phyloP scores from a whole-genome alignment of 371 early-diverging fungal species.

The Zychaea mexicana region DNA sequence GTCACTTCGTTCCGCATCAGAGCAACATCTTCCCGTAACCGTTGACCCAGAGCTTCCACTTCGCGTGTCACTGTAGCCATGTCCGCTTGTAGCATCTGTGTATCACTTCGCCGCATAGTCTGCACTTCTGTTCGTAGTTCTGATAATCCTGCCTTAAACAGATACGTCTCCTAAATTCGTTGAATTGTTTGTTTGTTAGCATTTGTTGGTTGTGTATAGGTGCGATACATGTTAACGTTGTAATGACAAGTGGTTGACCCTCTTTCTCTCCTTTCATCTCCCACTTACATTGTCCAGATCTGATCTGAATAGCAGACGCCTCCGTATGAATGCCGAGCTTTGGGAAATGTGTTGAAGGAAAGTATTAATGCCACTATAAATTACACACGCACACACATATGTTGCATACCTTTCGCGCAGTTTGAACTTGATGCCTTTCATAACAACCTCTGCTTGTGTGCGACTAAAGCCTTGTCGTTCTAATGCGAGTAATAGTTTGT shows the following conservation, averaged over 20 bases:
- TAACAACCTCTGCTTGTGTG: constrained; percentile 72
- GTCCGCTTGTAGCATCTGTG: constrained; percentile 75
- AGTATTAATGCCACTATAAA: not conserved
- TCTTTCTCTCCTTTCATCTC: not conserved
- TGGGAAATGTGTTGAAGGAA: not conserved
- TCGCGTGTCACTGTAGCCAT: constrained; percentile 76
- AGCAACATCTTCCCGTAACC: constrained; percentile 74
- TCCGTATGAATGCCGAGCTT: constrained; percentile 24
- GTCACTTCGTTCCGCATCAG: constrained; percentile 83
- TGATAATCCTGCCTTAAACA: constrained; percentile 77
- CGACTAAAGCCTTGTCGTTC: constrained; percentile 67
- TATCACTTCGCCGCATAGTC: constrained; percentile 85
- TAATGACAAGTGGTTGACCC: too few species aligned
- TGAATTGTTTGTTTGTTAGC: not conserved
- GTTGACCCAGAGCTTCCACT: constrained; percentile 76
- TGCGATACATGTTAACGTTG: constrained; percentile 10
- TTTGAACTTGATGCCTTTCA: constrained; percentile 71
- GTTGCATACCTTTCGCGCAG: constrained; percentile 57
- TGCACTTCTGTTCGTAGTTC: constrained; percentile 90
- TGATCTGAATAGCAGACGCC: constrained; percentile 30
- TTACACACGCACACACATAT: constrained; percentile 12
- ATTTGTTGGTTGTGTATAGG: not conserved
- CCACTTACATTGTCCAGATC: constrained; percentile 55
- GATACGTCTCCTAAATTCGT: constrained; percentile 55
- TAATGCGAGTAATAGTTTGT: constrained; percentile 64